A percentile compares a stretch with the other conserved stretches of the same genome.
These are phyloP conservation scores for Botrytis fragariae DNA, from an alignment of 2,329 filamentous ascomycete genomes.

Conservation along the genomic window DNA sequence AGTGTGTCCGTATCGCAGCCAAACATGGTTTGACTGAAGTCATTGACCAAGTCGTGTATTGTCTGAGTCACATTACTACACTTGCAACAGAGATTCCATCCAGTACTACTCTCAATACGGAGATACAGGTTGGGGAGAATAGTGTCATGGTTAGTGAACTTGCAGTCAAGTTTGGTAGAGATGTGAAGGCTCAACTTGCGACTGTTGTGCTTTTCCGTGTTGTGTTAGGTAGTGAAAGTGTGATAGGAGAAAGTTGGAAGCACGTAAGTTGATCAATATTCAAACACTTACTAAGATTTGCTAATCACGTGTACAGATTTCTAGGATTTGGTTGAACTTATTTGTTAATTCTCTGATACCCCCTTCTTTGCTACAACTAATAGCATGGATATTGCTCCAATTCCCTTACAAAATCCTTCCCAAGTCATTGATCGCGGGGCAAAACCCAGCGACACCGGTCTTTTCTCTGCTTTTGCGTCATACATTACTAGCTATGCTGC, in stretches of 20 bases:
- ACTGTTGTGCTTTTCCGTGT: conserved; percentile 95
- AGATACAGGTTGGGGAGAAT: conserved; percentile 87
- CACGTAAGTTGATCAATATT: conserved; percentile 53
- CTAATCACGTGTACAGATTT: conserved; percentile 54
- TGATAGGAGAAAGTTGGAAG: conserved; percentile 76
- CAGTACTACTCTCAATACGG: conserved; percentile 88
- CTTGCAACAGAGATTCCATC: conserved; percentile 72
- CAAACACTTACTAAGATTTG: conserved; percentile 40
- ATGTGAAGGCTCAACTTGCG: conserved; percentile 90
- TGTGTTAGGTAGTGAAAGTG: conserved; percentile 76
- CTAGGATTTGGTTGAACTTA: conserved; percentile 90
- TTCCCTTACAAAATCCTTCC: conserved; percentile 86
- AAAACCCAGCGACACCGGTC: conserved; percentile 73
- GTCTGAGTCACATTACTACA: conserved; percentile 85
- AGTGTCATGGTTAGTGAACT: conserved; percentile 98
- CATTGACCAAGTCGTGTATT: conserved; percentile 89
- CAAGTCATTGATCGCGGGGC: conserved; percentile 88
- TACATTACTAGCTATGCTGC: conserved; percentile 99
- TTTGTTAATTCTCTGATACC: conserved; percentile 94
- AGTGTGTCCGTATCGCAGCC: conserved; percentile 89
- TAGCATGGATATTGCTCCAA: conserved; percentile 69
- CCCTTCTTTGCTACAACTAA: conserved; percentile 60
- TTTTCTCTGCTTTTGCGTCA: conserved; percentile 91
- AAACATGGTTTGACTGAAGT: conserved; percentile 81
- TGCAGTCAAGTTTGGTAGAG: conserved; percentile 89